phyloP scores from a whole-genome alignment of 176 grass and related monocot genomes.

The Oryza australiensis region DNA sequence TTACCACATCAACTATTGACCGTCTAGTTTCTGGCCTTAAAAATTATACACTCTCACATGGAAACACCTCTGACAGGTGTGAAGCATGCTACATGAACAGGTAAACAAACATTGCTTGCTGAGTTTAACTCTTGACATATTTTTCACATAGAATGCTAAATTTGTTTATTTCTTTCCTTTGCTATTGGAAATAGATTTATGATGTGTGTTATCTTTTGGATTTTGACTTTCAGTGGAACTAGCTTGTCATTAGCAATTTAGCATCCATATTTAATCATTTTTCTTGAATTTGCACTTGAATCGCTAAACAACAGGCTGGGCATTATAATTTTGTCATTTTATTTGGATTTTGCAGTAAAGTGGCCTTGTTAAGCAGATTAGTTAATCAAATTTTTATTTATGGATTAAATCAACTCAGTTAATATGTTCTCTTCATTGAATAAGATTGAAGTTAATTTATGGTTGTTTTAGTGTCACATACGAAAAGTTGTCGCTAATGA shows the following conservation, averaged over 20 bases:
- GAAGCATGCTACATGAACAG: slow-evolving; percentile 44
- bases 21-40: slow-evolving; percentile 58
- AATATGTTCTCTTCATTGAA: background rate
- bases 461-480: slow-evolving; percentile 9
- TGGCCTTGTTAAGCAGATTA: background rate
- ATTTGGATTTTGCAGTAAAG: slow-evolving; percentile 6
- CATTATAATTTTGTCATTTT: background rate
- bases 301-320: background rate
- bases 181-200: slow-evolving; percentile 1
- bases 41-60: slow-evolving; percentile 61
- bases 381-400: background rate
- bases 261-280: background rate
- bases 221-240: slow-evolving; percentile 16
- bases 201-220: background rate
- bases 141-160: background rate
- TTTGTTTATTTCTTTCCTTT: slow-evolving; percentile 10
- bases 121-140: background rate
- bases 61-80: slow-evolving; percentile 53
- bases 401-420: background rate
- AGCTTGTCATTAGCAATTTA: slow-evolving; percentile 10
- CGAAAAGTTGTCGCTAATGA: background rate
- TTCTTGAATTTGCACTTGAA: slow-evolving; percentile 8
- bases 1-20: slow-evolving; percentile 42
- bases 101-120: slow-evolving; percentile 43
- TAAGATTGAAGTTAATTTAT: background rate